Evolutionary conservation across 2,329 filamentous ascomycete species (phyloP).

Genomic region (Pseudocercospora vitis): DNA sequence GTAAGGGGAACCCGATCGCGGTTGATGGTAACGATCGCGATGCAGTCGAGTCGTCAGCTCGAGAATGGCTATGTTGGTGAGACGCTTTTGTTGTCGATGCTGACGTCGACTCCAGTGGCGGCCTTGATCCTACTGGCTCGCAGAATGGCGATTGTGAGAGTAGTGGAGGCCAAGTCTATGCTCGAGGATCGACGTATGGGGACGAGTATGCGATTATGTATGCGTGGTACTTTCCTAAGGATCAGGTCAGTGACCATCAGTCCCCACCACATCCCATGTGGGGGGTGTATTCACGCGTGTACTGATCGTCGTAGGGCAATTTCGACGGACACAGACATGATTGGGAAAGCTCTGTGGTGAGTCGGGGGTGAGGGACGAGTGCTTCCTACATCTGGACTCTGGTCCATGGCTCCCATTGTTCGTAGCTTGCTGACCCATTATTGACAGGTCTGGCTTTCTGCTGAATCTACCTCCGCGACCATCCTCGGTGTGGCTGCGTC

Average conservation of each 20-base stretch:
- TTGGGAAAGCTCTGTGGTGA: conserved; percentile 53
- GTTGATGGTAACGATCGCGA: no score
- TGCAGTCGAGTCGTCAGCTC: no score
- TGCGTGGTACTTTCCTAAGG: conserved; percentile 55
- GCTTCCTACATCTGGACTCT: no score
- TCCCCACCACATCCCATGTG: no score
- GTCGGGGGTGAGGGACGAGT: no score
- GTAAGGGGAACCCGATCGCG: neutral
- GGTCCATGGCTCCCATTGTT: no score
- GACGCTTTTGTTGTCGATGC: neutral
- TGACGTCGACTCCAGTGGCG: conserved; percentile 40
- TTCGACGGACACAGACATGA: neutral
- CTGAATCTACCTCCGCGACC: conserved; percentile 42
- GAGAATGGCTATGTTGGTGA: no score
- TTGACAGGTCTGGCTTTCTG: conserved; percentile 48
- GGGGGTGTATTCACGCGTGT: no score
- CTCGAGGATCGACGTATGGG: conserved; percentile 45
- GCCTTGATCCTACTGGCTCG: conserved; percentile 45
- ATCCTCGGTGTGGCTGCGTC: conserved; percentile 54
- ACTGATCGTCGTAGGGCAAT: no score
- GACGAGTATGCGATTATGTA: conserved; percentile 54
- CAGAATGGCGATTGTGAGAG: conserved; percentile 44
- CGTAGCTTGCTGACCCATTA: neutral
- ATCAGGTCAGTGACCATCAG: no score
- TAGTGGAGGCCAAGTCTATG: conserved; percentile 50